Conservation (phyloP, 768 basidiomycete genomes). For the Kwoniella dejecticola region DNA sequence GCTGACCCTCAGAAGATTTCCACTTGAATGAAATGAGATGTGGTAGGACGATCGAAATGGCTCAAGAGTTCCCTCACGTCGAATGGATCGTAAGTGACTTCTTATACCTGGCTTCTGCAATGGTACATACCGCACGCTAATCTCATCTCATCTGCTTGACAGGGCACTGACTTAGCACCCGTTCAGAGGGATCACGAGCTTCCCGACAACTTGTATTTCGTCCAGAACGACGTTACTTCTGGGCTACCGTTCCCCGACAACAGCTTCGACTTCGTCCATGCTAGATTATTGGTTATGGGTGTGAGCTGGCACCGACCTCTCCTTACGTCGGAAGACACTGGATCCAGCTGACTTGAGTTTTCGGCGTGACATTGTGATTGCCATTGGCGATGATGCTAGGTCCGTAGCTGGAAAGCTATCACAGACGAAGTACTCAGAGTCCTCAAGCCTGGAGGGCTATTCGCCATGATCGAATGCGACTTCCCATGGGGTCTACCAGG, state of each 20-base stretch:
- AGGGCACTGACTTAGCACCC: conserved; percentile 23
- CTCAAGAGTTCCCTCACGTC: conserved; percentile 25
- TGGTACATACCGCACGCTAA: no score
- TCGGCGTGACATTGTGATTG: neutral
- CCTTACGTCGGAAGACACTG: no score
- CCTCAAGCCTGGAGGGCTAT: conserved; percentile 18
- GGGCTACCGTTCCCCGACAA: conserved; percentile 29
- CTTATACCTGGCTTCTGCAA: no score
- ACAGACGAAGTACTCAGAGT: conserved; percentile 17
- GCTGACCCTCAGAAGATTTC: neutral
- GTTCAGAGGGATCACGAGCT: conserved; percentile 18
- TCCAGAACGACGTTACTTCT: conserved; percentile 12
- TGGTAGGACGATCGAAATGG: conserved; percentile 31
- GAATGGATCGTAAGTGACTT: conserved; percentile 21
- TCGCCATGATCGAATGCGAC: conserved; percentile 17
- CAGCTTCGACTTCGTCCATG: conserved; percentile 26
- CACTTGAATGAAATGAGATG: neutral
- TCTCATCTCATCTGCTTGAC: no score
- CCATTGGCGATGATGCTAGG: neutral
- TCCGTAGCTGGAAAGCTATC: conserved; percentile 17
- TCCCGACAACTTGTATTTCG: conserved; percentile 26
- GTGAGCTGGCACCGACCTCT: no score
- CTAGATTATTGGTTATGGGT: conserved; percentile 22
- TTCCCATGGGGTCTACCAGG: conserved; percentile 13
- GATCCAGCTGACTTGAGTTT: no score